phyloP scores from a whole-genome alignment of 106 monocot species.

The Phalaenopsis aphrodite region DNA sequence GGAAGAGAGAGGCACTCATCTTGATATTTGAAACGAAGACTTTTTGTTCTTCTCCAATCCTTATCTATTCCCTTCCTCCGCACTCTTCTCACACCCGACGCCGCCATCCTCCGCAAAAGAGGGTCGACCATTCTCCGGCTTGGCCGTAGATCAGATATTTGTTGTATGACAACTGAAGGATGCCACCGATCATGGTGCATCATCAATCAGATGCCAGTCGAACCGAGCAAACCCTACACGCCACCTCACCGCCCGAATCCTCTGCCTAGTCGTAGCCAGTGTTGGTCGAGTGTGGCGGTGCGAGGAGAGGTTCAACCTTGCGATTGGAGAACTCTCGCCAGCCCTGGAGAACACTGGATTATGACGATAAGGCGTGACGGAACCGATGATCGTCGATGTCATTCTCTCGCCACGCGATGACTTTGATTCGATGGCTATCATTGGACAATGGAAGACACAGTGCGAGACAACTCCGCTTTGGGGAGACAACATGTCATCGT shows the following conservation, averaged over 20 bases:
- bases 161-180: not conserved
- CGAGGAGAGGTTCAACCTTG: conserved; percentile 93
- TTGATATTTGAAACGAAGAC: no score
- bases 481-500: conserved; percentile 11
- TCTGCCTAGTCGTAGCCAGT: conserved; percentile 14
- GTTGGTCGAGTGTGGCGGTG: conserved; percentile 18
- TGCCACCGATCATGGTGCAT: conserved; percentile 9
- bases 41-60: not conserved
- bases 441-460: conserved; percentile 27
- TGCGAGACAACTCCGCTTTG: conserved; percentile 3
- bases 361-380: conserved; percentile 28
- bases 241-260: conserved; percentile 62
- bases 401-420: conserved; percentile 36
- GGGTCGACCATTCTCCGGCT: not conserved
- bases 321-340: conserved; percentile 59
- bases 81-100: not conserved
- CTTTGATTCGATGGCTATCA: conserved; percentile 5
- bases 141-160: not conserved
- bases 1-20: no score
- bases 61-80: not conserved
- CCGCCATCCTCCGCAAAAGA: not conserved
- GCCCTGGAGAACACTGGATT: conserved; percentile 28
- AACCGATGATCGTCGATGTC: conserved; percentile 70
- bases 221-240: conserved; percentile 43
- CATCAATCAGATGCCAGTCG: conserved; percentile 11